Evolutionary conservation across 495 filamentous ascomycete genomes (phyloP).

Genomic region (Ramalina peruviana): DNA sequence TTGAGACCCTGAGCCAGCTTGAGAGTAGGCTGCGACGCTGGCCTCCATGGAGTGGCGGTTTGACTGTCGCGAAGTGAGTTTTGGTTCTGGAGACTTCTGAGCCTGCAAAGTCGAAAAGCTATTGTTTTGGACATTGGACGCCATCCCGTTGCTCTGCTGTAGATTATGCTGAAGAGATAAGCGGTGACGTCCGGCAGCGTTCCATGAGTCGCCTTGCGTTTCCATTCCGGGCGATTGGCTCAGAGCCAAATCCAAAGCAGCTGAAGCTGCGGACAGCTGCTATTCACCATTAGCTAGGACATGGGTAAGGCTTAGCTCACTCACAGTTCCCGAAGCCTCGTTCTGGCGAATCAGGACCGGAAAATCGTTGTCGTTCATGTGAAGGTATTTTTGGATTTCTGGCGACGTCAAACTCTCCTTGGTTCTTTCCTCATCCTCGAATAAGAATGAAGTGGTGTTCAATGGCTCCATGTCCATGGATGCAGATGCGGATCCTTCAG

Average conservation of each 20-base stretch:
- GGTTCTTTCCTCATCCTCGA: conserved; percentile 64
- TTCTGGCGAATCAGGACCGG: conserved; percentile 64
- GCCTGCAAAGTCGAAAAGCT: conserved; percentile 18
- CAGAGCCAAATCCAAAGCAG: conserved; percentile 67
- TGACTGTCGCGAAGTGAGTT: conserved; percentile 19
- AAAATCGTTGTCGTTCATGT: conserved; percentile 74
- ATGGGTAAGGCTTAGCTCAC: conserved; percentile 15
- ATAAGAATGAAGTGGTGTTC: conserved; percentile 71
- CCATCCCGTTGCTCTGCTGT: conserved; percentile 44
- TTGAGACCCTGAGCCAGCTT: conserved; percentile 7
- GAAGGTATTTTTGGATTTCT: conserved; percentile 52
- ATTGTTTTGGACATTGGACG: conserved; percentile 20
- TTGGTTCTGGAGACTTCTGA: conserved; percentile 16
- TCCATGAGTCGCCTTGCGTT: conserved; percentile 40
- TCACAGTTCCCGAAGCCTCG: conserved; percentile 54
- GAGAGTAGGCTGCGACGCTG: conserved; percentile 16
- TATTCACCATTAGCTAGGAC: conserved; percentile 17
- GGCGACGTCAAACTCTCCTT: conserved; percentile 43
- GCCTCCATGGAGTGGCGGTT: conserved; percentile 42
- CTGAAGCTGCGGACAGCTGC: conserved; percentile 68
- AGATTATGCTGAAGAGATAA: conserved; percentile 61
- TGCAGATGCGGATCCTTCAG: conserved; percentile 24
- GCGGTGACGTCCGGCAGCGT: conserved; percentile 56
- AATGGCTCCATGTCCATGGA: conserved; percentile 47
- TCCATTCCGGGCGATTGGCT: conserved; percentile 55